Conservation (phyloP, 169 alveolate species). For the Cystoisospora suis region DNA sequence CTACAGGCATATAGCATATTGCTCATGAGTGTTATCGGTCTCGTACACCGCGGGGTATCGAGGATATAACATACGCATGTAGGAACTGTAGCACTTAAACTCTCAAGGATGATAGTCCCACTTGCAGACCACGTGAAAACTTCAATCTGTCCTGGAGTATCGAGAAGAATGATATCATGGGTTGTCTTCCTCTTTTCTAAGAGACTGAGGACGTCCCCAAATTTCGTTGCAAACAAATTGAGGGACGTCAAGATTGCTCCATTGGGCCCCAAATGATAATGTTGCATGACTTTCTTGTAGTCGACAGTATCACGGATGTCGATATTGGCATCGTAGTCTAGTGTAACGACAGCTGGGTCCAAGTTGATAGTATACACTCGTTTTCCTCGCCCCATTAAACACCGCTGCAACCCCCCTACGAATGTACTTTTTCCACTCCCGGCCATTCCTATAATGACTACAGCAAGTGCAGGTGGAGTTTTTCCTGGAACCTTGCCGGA, state of each 20-base stretch:
- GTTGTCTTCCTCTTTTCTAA: not conserved
- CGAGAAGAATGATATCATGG: constrained; percentile 92
- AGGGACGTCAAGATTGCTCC: constrained; percentile 98
- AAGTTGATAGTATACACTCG: constrained; percentile 94
- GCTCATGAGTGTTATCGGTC: constrained; percentile 97
- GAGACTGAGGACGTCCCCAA: not conserved
- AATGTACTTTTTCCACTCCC: constrained; percentile 70
- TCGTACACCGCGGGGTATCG: constrained; percentile 94
- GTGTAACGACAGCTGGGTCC: constrained; percentile 96
- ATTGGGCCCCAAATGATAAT: constrained; percentile 95
- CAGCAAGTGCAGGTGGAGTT: not conserved
- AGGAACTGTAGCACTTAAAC: constrained; percentile 93
- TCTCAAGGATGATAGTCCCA: constrained; percentile 94
- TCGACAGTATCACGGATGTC: constrained; percentile 97
- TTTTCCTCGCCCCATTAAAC: constrained; percentile 63
- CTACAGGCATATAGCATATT: constrained; percentile 97
- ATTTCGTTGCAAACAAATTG: constrained; percentile 94
- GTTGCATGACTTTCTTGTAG: constrained; percentile 95
- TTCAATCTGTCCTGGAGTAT: constrained; percentile 99
- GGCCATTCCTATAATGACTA: constrained; percentile 67
- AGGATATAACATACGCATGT: constrained; percentile 90
- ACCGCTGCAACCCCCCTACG: constrained; percentile 45
- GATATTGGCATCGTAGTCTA: constrained; percentile 38
- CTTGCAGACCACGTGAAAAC: constrained; percentile 98
- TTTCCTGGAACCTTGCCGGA: not conserved